phyloP scores from a whole-genome alignment of 2,329 filamentous ascomycete genomes.

The Pseudogymnoascus sp. region DNA sequence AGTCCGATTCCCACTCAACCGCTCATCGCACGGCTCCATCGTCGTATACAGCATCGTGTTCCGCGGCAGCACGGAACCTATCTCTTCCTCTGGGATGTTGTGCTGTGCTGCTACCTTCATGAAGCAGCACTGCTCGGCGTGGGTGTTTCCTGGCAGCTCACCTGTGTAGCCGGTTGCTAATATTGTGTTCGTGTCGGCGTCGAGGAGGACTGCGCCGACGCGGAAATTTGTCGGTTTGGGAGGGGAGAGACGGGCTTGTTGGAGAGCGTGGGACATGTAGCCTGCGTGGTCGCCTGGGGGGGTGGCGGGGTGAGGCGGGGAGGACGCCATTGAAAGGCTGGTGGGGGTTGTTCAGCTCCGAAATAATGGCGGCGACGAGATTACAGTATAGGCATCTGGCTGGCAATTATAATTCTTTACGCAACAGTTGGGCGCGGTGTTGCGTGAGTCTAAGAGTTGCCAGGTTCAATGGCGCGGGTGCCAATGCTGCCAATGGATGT shows the following conservation, averaged over 20 bases:
- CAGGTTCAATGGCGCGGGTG: neutral
- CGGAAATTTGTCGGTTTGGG: slow-evolving; percentile 87
- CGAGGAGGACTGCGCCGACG: slow-evolving; percentile 78
- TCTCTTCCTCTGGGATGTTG: slow-evolving; percentile 43
- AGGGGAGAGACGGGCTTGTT: slow-evolving; percentile 65
- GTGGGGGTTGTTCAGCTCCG: neutral
- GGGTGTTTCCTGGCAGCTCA: slow-evolving; percentile 86
- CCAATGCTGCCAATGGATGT: neutral
- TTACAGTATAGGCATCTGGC: neutral
- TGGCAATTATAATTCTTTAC: neutral
- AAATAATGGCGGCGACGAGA: neutral
- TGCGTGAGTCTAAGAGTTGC: neutral
- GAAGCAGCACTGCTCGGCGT: slow-evolving; percentile 90
- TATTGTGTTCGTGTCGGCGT: slow-evolving; percentile 46
- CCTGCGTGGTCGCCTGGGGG: neutral
- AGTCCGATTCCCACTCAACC: slow-evolving; percentile 64
- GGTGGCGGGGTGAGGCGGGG: neutral
- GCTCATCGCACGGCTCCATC: slow-evolving; percentile 73
- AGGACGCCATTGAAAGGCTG: neutral
- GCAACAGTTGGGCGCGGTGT: neutral
- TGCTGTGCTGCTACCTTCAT: slow-evolving; percentile 55
- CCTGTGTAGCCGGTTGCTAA: slow-evolving; percentile 82
- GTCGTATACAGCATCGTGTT: slow-evolving; percentile 73
- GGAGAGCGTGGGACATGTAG: neutral
- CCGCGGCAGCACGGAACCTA: slow-evolving; percentile 44